Evolutionary conservation across 1,284 basidiomycete species (phyloP).

Genomic region (Tilletia indica): DNA sequence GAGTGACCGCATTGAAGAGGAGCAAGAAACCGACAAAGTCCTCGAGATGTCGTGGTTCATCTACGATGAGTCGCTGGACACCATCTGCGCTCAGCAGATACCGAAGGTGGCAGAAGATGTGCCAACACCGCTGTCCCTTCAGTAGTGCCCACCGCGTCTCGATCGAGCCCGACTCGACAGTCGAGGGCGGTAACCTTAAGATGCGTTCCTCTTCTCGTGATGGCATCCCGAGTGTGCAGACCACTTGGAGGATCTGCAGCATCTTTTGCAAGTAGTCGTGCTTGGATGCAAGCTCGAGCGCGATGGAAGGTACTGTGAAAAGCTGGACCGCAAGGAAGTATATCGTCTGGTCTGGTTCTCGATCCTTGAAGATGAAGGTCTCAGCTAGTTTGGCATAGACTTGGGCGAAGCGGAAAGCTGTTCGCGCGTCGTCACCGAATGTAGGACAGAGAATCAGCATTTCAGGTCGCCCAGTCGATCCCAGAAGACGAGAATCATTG

Average conservation of each 20-base stretch:
- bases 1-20: slow-evolving; percentile 49
- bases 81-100: slow-evolving; percentile 49
- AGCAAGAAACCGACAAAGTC: slow-evolving; percentile 46
- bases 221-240: slow-evolving; percentile 41
- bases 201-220: slow-evolving; percentile 22
- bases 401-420: slow-evolving; percentile 35
- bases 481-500: background rate
- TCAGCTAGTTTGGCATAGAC: slow-evolving; percentile 51
- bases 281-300: slow-evolving; percentile 42
- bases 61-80: slow-evolving; percentile 46
- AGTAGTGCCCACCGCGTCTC: slow-evolving; percentile 39
- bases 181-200: slow-evolving; percentile 36
- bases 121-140: slow-evolving; percentile 44
- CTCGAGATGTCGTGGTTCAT: slow-evolving; percentile 26
- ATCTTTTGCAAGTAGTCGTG: slow-evolving; percentile 39
- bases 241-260: slow-evolving; percentile 43
- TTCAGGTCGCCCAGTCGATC: slow-evolving; percentile 4
- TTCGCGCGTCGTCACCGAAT: background rate
- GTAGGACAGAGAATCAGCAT: slow-evolving; percentile 3
- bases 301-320: slow-evolving; percentile 54
- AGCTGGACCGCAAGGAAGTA: slow-evolving; percentile 53
- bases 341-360: slow-evolving; percentile 54
- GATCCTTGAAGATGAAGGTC: slow-evolving; percentile 51
- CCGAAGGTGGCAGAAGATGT: slow-evolving; percentile 52
- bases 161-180: background rate